Evolutionary conservation across 306 rosid genomes (phyloP).

Genomic region (Vigna hirtella): DNA sequence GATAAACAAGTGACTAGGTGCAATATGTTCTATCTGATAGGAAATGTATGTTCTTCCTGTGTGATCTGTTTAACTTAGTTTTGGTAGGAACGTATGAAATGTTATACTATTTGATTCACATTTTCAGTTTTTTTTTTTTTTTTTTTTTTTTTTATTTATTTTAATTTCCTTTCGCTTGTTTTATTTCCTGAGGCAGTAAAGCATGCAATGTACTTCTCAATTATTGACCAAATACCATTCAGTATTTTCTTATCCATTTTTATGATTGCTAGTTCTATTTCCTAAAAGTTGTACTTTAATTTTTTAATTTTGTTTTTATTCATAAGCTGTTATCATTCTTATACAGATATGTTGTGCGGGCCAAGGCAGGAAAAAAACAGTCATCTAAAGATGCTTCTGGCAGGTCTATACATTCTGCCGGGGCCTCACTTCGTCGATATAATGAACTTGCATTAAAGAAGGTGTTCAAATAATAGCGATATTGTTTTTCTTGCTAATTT

Average conservation of each 20-base stretch:
- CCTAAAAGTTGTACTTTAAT: conserved; percentile 2
- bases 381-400: conserved; percentile 95
- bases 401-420: conserved; percentile 82
- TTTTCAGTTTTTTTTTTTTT: conserved; percentile 3
- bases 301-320: conserved; percentile 29
- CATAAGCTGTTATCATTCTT: conserved; percentile 28
- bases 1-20: neutral
- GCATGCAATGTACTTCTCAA: neutral
- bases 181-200: neutral
- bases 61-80: neutral
- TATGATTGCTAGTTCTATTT: neutral
- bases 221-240: neutral
- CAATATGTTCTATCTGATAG: neutral
- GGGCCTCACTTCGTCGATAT: conserved; percentile 90
- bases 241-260: conserved; percentile 15
- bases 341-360: conserved; percentile 92
- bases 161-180: neutral
- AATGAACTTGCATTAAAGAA: conserved; percentile 89
- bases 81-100: conserved; percentile 4
- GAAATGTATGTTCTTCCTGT: neutral
- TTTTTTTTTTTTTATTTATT: too few species aligned
- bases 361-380: conserved; percentile 92
- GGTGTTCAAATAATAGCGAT: conserved; percentile 52
- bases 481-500: conserved; percentile 21
- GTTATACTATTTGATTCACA: conserved; percentile 5